phyloP scores from a whole-genome alignment of 108 stramenopile species.

The Bacterosira constricta region DNA sequence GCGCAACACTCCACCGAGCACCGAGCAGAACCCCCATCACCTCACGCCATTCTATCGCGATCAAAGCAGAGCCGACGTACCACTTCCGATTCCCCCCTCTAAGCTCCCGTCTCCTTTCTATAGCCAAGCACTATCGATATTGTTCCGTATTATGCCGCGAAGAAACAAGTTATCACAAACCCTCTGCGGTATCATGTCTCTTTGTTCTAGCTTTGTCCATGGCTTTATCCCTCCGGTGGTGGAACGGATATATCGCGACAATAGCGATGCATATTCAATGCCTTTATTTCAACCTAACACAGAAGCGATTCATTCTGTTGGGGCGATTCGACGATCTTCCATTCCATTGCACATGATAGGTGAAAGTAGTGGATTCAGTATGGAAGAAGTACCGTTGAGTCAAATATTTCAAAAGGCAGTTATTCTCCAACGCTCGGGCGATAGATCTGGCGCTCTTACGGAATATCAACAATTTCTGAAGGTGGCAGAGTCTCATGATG shows the following conservation, averaged over 20 bases:
- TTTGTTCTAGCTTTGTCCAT: background rate
- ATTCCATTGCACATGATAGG: background rate
- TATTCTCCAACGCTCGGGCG: constrained; percentile 32
- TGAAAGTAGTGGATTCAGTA: background rate
- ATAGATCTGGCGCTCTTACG: constrained; percentile 22
- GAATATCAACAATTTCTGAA: constrained; percentile 36
- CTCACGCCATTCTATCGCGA: too few species aligned
- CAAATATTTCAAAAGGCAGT: constrained; percentile 43
- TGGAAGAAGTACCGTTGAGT: constrained; percentile 21
- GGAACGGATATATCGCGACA: background rate
- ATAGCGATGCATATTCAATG: background rate
- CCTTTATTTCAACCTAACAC: too few species aligned
- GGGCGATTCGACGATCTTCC: too few species aligned
- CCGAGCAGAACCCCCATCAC: too few species aligned
- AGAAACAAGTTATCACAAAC: background rate
- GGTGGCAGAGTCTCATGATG: constrained; percentile 21
- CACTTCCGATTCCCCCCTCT: too few species aligned
- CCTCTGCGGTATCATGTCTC: background rate
- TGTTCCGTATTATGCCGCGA: too few species aligned
- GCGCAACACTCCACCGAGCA: too few species aligned
- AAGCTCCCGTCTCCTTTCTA: too few species aligned
- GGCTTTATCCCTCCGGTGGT: background rate
- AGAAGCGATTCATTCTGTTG: too few species aligned
- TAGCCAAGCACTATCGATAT: too few species aligned
- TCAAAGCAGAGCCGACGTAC: too few species aligned